Evolutionary conservation across 495 filamentous ascomycete genomes (phyloP).

Genomic region (Penicillium samsonianum): DNA sequence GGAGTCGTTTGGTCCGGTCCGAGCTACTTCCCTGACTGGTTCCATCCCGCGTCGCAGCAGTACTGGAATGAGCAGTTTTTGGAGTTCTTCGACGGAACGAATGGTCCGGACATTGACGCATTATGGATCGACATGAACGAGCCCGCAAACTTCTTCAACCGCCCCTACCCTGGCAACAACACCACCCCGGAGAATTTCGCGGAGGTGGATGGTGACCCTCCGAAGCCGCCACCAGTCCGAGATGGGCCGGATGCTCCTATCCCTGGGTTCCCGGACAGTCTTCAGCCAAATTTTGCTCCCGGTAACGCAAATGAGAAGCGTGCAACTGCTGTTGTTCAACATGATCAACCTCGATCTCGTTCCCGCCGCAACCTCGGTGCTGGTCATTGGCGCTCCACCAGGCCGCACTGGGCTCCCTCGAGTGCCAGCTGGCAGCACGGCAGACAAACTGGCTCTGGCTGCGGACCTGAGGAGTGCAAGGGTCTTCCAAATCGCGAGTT

Average conservation of each 20-base stretch:
- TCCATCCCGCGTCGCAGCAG: conserved; percentile 22
- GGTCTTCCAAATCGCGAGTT: conserved; percentile 20
- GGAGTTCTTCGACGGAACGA: conserved; percentile 15
- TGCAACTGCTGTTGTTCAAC: conserved; percentile 1
- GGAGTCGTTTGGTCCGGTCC: conserved; percentile 30
- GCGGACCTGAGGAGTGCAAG: conserved; percentile 15
- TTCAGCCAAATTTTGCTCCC: conserved; percentile 25
- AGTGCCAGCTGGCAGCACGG: conserved; percentile 15
- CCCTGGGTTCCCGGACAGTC: conserved; percentile 23
- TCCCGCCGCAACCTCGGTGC: conserved; percentile 19
- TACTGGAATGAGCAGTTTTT: conserved; percentile 26
- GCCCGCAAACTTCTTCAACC: conserved; percentile 21
- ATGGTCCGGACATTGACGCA: conserved; percentile 24
- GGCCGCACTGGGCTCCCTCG: not conserved
- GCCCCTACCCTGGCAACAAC: conserved; percentile 18
- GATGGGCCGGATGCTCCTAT: conserved; percentile 19
- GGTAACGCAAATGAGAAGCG: conserved; percentile 7
- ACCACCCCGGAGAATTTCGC: conserved; percentile 18
- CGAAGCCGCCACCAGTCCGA: conserved; percentile 20
- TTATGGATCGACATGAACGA: conserved; percentile 36
- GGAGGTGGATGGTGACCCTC: conserved; percentile 20
- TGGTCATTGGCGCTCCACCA: conserved; percentile 19
- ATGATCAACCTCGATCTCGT: conserved; percentile 1
- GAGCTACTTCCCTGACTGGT: conserved; percentile 32
- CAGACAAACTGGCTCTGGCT: conserved; percentile 14